Evolutionary conservation across 768 basidiomycete species (phyloP).

Genomic region (Russula emetica): DNA sequence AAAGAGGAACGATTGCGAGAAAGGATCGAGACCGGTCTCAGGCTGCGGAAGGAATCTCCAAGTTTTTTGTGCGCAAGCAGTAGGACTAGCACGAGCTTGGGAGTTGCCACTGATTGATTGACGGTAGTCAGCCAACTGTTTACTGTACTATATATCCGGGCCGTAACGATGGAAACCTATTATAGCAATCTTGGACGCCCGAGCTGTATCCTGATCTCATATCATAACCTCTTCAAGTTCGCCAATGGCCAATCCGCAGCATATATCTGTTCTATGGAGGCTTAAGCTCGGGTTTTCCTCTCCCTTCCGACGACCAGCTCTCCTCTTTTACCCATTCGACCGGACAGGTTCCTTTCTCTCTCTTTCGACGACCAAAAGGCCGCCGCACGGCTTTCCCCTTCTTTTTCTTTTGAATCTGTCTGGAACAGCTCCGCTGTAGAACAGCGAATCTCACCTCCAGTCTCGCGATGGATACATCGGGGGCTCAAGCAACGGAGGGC

Average conservation of each 20-base stretch:
- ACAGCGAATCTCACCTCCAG: slow-evolving; percentile 2
- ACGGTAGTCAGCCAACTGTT: background rate
- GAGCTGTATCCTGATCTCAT: background rate
- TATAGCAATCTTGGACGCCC: background rate
- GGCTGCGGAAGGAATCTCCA: slow-evolving; percentile 42
- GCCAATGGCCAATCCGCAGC: background rate
- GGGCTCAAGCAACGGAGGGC: background rate
- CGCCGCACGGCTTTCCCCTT: slow-evolving; percentile 36
- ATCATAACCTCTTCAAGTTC: background rate
- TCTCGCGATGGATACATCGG: background rate
- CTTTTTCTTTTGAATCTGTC: slow-evolving; percentile 30
- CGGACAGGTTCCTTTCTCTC: slow-evolving; percentile 26
- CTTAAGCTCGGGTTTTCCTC: background rate
- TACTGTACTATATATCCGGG: background rate
- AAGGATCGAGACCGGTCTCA: slow-evolving; percentile 17
- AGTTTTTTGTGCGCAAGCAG: slow-evolving; percentile 41
- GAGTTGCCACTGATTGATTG: background rate
- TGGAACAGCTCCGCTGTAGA: slow-evolving; percentile 30
- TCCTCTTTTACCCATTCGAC: slow-evolving; percentile 7
- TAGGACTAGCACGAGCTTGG: background rate
- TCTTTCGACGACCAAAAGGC: slow-evolving; percentile 32
- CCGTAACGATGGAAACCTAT: slow-evolving; percentile 10
- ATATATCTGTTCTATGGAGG: background rate
- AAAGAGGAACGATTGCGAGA: slow-evolving; percentile 33
- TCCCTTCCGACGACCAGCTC: slow-evolving; percentile 12